These are phyloP conservation scores for Naganishia friedmannii DNA, from an alignment of 768 basidiomycete species.

Conservation along the genomic window DNA sequence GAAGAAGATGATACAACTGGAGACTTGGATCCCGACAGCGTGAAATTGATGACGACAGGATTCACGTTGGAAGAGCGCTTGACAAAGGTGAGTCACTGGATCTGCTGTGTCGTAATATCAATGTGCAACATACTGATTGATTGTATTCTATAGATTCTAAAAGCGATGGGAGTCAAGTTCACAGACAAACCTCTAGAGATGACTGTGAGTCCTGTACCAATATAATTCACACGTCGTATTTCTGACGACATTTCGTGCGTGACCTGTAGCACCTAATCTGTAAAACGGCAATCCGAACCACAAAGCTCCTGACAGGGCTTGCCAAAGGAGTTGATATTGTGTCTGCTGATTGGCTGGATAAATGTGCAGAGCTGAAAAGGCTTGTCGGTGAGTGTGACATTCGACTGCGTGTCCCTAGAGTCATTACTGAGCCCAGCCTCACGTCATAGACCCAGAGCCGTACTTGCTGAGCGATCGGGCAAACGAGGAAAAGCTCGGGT, in stretches of 20 bases:
- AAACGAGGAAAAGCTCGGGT: slow-evolving; percentile 66
- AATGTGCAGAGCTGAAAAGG: slow-evolving; percentile 59
- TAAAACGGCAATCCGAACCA: slow-evolving; percentile 69
- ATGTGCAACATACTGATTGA: too few relatives aligned
- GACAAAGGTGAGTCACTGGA: slow-evolving; percentile 63
- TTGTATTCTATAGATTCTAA: slow-evolving; percentile 57
- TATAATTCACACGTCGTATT: neutral
- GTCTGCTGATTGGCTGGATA: slow-evolving; percentile 65
- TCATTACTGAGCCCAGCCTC: neutral
- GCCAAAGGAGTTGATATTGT: slow-evolving; percentile 64
- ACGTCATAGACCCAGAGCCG: slow-evolving; percentile 60
- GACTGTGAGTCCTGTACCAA: slow-evolving; percentile 52
- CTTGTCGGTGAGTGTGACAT: slow-evolving; percentile 62
- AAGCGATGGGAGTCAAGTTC: slow-evolving; percentile 66
- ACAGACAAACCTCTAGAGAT: slow-evolving; percentile 65
- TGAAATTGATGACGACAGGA: slow-evolving; percentile 69
- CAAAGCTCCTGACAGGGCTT: slow-evolving; percentile 81
- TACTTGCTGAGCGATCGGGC: slow-evolving; percentile 63
- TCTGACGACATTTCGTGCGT: neutral
- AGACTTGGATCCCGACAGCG: slow-evolving; percentile 28
- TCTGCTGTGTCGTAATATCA: too few relatives aligned
- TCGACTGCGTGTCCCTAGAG: neutral
- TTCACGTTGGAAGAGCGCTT: slow-evolving; percentile 61
- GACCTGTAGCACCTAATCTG: slow-evolving; percentile 62
- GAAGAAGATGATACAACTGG: slow-evolving; percentile 24